Evolutionary conservation across 257 asterid species (phyloP).

Genomic region (Ocimum tenuiflorum): DNA sequence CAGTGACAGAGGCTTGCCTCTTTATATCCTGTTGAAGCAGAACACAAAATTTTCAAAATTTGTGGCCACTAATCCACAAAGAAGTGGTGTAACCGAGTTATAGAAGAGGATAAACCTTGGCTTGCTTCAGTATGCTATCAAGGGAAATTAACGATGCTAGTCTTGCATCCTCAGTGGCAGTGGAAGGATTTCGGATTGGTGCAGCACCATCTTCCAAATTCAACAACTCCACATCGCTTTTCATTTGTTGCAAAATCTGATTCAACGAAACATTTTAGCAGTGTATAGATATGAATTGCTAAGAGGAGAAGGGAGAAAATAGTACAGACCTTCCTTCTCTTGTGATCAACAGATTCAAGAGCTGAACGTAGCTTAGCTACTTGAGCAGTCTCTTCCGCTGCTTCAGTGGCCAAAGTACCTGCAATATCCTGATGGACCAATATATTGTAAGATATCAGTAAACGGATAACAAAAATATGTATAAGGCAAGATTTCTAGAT

Average conservation of each 20-base stretch:
- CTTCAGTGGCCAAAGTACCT: conserved; percentile 93
- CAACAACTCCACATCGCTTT: conserved; percentile 60
- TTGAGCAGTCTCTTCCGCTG: conserved; percentile 85
- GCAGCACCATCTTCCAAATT: conserved; percentile 68
- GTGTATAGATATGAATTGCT: not conserved
- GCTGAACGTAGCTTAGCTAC: conserved; percentile 97
- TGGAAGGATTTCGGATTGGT: conserved; percentile 81
- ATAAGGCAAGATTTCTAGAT: not conserved
- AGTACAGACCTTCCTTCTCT: conserved; percentile 80
- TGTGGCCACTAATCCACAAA: conserved; percentile 15
- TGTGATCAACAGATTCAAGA: conserved; percentile 95
- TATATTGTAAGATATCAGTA: not conserved
- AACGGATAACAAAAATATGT: not conserved
- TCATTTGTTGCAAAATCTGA: conserved; percentile 93
- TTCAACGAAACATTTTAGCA: conserved; percentile 12
- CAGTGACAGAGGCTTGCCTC: conserved; percentile 66
- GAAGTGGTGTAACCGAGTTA: conserved; percentile 7
- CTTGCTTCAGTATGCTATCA: conserved; percentile 84
- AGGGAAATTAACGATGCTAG: conserved; percentile 90
- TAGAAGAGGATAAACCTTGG: conserved; percentile 46
- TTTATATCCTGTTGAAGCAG: conserved; percentile 55
- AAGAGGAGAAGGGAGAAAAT: not conserved
- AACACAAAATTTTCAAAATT: not conserved
- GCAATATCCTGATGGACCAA: conserved; percentile 73
- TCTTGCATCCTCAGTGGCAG: conserved; percentile 97